Evolutionary conservation across 2,329 filamentous ascomycete species (phyloP).

Genomic region (Sclerotinia glacialis): DNA sequence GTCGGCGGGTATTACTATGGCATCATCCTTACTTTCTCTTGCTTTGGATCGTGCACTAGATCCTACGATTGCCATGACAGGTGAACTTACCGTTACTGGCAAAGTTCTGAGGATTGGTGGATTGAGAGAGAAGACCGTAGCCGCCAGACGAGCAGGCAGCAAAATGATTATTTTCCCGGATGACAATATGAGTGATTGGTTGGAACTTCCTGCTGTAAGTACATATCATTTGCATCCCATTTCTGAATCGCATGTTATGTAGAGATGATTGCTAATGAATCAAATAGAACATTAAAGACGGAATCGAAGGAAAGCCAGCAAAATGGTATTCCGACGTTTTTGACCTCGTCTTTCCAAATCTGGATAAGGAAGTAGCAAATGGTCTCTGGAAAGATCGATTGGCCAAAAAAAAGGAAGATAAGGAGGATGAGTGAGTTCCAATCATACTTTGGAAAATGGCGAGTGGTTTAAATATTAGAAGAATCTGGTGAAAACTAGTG

Average conservation of each 20-base stretch:
- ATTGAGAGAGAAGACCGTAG: constrained; percentile 93
- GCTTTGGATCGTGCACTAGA: constrained; percentile 75
- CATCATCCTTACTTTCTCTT: constrained; percentile 83
- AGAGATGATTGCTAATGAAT: constrained; percentile 26
- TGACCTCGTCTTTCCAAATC: constrained; percentile 78
- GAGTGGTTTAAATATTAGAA: neutral
- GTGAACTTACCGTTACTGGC: constrained; percentile 92
- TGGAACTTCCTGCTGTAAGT: constrained; percentile 92
- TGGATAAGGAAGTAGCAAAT: constrained; percentile 73
- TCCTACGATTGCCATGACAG: constrained; percentile 94
- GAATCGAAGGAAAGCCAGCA: constrained; percentile 86
- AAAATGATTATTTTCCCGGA: constrained; percentile 91
- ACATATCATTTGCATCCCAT: neutral
- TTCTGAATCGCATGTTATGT: neutral
- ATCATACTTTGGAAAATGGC: neutral
- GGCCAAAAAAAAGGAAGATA: constrained; percentile 30
- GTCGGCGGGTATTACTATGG: constrained; percentile 95
- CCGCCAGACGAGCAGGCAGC: constrained; percentile 85
- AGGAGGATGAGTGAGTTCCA: constrained; percentile 33
- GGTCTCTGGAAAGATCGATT: constrained; percentile 50
- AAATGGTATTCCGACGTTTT: constrained; percentile 96
- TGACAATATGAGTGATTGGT: constrained; percentile 96
- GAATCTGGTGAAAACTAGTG: constrained; percentile 1
- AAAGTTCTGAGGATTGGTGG: constrained; percentile 96
- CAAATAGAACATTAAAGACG: constrained; percentile 91